These are phyloP conservation scores for Colletotrichum zoysiae DNA, from an alignment of 2,329 filamentous ascomycete genomes.

Conservation along the genomic window DNA sequence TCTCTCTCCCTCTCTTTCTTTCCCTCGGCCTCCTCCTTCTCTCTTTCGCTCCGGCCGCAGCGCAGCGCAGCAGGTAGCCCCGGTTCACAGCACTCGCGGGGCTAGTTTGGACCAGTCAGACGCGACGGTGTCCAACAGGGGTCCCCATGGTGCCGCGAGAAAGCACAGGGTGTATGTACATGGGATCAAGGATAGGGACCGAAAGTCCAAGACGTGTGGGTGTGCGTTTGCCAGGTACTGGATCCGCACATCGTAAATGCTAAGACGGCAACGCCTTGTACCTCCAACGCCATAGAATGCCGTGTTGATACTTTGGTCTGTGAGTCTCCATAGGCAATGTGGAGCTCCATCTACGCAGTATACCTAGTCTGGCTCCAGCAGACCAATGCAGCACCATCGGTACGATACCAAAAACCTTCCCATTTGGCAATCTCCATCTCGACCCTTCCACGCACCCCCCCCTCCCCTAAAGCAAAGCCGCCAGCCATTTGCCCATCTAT, in stretches of 20 bases:
- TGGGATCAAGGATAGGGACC: conserved; percentile 24
- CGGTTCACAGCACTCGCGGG: conserved; percentile 18
- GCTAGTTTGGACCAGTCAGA: conserved; percentile 32
- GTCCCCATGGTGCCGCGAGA: conserved; percentile 14
- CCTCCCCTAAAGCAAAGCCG: not conserved
- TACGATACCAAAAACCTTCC: conserved; percentile 41
- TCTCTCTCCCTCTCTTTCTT: not conserved
- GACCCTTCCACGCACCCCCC: conserved; percentile 29
- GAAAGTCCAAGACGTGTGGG: conserved; percentile 3
- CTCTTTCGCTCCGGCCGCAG: not conserved
- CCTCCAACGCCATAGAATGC: not conserved
- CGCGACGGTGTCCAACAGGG: conserved; percentile 12
- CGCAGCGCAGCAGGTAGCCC: not conserved
- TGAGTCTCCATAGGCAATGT: conserved; percentile 16
- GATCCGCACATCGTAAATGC: not conserved
- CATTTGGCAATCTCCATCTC: conserved; percentile 43
- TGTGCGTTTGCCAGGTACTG: conserved; percentile 9
- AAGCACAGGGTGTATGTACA: conserved; percentile 22
- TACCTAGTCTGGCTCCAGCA: conserved; percentile 38
- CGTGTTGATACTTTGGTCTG: conserved; percentile 4
- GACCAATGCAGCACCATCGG: conserved; percentile 40
- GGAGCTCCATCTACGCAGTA: conserved; percentile 38
- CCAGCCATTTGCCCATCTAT: conserved; percentile 16
- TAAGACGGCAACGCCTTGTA: not conserved
- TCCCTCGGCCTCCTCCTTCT: not conserved